Evolutionary conservation across 768 basidiomycete genomes (phyloP), one percentile per base, ranked within the genome.

Genomic region (Tricholoma furcatifolium): DNA sequence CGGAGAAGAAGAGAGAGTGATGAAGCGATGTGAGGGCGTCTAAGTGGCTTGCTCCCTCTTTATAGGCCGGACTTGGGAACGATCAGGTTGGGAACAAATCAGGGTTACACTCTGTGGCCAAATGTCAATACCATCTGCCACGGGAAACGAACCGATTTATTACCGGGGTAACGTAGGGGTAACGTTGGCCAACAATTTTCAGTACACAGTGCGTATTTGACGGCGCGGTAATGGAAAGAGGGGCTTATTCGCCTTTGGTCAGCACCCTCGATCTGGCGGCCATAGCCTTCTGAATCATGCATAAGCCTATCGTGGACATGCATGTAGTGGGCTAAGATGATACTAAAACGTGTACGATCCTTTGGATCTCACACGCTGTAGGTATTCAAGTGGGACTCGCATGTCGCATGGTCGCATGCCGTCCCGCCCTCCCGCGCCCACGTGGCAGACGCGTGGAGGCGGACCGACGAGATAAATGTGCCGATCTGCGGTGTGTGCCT

Each of bases 81-180:
- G 32, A 47, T 58, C 59, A 60, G 61, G 59, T n/a, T n/a, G n/a
- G n/a, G n/a, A n/a, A n/a, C n/a, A n/a, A n/a, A 47, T 58, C 59
- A 60, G 61, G 59, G 56, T 53, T 34, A 57, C 21, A 38, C 44
- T 53, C 54, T 48, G 41, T 39, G 32, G 38, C 48, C 50, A 59
- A 61, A 59, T 55, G 55, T 61, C 60, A 61, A 58, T 56, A 47
- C 47, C 45, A 38, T 35, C 43, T 23, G 47, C 47, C 41, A 50
- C 43, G 3, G 43, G 48, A 43, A 41, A 41, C 32, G 43, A 60
- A 51, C 60, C 60, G 57, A 60, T 53, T 50, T 53, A 54, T 55
- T 49, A 54, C 57, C 60, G 60, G 56, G 23, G 48, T 44, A 53
- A 56, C 31, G 50, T 30, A 49, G 41, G 31, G 45, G 50, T 50